These are phyloP conservation scores for Ochetophila trinervis DNA, from an alignment of 306 rosid species.

Conservation along the genomic window DNA sequence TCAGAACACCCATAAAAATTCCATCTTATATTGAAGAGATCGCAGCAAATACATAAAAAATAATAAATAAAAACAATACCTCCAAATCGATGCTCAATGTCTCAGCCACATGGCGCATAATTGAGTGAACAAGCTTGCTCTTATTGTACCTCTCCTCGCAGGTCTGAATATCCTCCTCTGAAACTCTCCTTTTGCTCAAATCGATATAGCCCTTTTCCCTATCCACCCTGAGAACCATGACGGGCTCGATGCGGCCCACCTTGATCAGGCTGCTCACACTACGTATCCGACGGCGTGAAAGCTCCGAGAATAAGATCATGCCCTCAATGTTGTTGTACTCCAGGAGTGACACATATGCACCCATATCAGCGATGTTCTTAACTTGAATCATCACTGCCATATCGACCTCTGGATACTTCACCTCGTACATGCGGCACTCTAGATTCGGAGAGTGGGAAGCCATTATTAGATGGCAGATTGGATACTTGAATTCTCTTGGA, in stretches of 20 bases:
- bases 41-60: not conserved
- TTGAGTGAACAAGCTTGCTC: slow-evolving; percentile 98
- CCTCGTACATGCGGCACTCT: slow-evolving; percentile 2
- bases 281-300: slow-evolving; percentile 91
- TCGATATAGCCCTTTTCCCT: slow-evolving; percentile 90
- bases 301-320: slow-evolving; percentile 88
- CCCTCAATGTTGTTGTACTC: slow-evolving; percentile 94
- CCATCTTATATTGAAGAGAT: not conserved
- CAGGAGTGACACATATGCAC: slow-evolving; percentile 80
- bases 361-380: slow-evolving; percentile 93
- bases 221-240: slow-evolving; percentile 85
- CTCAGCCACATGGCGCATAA: slow-evolving; percentile 96
- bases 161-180: slow-evolving; percentile 78
- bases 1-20: no score
- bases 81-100: slow-evolving; percentile 73
- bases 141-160: slow-evolving; percentile 95
- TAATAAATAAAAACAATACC: slow-evolving; percentile 33
- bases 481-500: no score
- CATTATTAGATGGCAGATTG: not conserved
- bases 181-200: slow-evolving; percentile 82
- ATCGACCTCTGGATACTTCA: slow-evolving; percentile 60
- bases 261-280: slow-evolving; percentile 79
- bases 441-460: not conserved
- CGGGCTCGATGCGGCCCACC: slow-evolving; percentile 89
- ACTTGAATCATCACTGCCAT: slow-evolving; percentile 95